Conservation (phyloP, 2,329 filamentous ascomycete genomes). For the Cercospora citrullina region DNA sequence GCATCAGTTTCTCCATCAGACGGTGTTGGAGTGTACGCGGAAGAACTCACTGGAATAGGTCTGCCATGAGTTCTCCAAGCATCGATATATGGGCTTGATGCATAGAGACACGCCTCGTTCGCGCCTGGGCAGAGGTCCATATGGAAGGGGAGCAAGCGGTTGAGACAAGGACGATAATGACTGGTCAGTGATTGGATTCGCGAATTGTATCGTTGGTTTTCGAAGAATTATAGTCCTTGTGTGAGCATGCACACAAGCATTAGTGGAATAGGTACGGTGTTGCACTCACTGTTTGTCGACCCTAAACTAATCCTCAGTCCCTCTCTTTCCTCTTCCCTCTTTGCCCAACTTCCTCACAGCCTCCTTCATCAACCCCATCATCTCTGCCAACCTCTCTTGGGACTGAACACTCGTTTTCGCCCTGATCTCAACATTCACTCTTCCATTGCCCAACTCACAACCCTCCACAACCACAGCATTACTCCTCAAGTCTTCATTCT, state of each 20-base stretch:
- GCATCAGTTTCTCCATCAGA: not conserved
- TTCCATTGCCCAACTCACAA: not conserved
- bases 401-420: slow-evolving; percentile 7
- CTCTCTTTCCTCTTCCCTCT: slow-evolving; percentile 5
- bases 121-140: too few relatives aligned
- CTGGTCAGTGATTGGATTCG: too few relatives aligned
- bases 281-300: not conserved
- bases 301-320: not conserved
- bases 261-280: not conserved
- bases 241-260: too few relatives aligned
- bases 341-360: not conserved
- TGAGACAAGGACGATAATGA: too few relatives aligned
- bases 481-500: not conserved
- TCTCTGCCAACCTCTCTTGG: not conserved
- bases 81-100: not conserved
- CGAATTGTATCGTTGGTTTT: too few relatives aligned
- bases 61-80: not conserved
- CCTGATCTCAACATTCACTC: not conserved
- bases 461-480: slow-evolving; percentile 8
- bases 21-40: not conserved
- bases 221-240: too few relatives aligned
- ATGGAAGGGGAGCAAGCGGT: too few relatives aligned
- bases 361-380: not conserved
- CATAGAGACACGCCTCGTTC: too few relatives aligned
- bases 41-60: not conserved